Evolutionary conservation across 2,329 filamentous ascomycete genomes (phyloP).

Genomic region (Phyllosticta paracitricarpa): DNA sequence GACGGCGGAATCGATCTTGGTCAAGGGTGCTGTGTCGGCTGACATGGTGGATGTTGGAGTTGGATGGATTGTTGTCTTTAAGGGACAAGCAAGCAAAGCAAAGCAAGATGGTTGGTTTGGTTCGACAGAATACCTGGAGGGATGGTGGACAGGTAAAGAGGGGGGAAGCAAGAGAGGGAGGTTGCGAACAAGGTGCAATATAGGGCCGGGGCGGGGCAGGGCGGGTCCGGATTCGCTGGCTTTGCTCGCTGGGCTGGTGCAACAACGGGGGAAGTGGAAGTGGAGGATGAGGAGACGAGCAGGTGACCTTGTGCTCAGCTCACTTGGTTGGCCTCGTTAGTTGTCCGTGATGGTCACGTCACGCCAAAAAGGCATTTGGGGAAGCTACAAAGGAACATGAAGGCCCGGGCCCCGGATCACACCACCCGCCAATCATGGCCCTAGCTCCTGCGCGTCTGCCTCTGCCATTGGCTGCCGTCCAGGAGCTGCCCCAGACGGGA

Average conservation of each 20-base stretch:
- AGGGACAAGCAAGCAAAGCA: background rate
- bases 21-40: constrained; percentile 9
- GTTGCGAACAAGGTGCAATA: constrained; percentile 7
- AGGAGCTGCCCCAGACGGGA: no score
- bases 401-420: constrained; percentile 5
- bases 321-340: background rate
- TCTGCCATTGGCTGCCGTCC: background rate
- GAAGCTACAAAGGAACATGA: background rate
- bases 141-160: constrained; percentile 1
- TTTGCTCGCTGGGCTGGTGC: constrained; percentile 2
- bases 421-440: constrained; percentile 10
- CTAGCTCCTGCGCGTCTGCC: background rate
- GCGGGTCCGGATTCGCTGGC: background rate
- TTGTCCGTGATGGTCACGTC: background rate
- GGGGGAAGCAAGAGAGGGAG: background rate
- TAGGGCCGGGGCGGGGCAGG: constrained; percentile 8
- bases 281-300: constrained; percentile 9
- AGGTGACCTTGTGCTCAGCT: constrained; percentile 2
- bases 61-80: background rate
- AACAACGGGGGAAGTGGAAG: background rate
- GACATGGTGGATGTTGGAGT: constrained; percentile 6
- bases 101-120: background rate
- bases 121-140: background rate
- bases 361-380: background rate
- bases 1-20: constrained; percentile 87